Base-by-base conservation (phyloP, 2,329 filamentous ascomycete genomes). In the Neopestalotiopsis clavispora region DNA sequence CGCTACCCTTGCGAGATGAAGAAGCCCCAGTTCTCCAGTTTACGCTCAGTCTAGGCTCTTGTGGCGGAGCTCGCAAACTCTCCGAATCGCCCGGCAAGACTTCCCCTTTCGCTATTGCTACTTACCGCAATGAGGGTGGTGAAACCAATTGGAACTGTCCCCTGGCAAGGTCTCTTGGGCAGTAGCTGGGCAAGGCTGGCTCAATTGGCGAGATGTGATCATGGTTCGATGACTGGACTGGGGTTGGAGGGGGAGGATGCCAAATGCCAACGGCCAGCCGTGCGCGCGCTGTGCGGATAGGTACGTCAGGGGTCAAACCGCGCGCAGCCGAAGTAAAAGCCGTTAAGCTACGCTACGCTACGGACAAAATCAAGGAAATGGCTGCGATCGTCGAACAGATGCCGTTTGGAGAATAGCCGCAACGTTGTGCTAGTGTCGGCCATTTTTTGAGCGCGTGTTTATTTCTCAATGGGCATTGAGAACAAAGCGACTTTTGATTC, bases 21-120 rank as follows among this genome's bases (percentile, higher is more conserved):
- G 17, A 38, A 17, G 56, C 9, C 56, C 65, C 56, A 61, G 45
- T 67, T 67, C 65, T 56, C 65, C 65, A 67, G 65, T 67, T 60
- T 60, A 67, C 58, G 65, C 65, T 34, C 49, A n/a, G 52, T 49
- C 30, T 57, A 40, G 64, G 32, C 14, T 61, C 20, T 59, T 14
- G 52, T 67, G 56, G 52, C 52, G 52, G 42, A 34, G 34, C 20
- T 59, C 34, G 40, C 42, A 59, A 59, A 49, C 52, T 30, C 56
- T 49, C 65, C 52, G 56, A 67, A 42, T 28, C 13, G 57, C 17
- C 40, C 65, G 65, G 65, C 56, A 67, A 60, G 65, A 59, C n/a
- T 67, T 67, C 65, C 65, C 56, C 65, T 67, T 67, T 56, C 20
- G 52, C 20, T 28, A 60, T 30, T n/a, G 17, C 28, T 23, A 45